Evolutionary conservation across 1,284 basidiomycete genomes (phyloP), one percentile per base, ranked within the genome.

Genomic region (Leccinum huronense): DNA sequence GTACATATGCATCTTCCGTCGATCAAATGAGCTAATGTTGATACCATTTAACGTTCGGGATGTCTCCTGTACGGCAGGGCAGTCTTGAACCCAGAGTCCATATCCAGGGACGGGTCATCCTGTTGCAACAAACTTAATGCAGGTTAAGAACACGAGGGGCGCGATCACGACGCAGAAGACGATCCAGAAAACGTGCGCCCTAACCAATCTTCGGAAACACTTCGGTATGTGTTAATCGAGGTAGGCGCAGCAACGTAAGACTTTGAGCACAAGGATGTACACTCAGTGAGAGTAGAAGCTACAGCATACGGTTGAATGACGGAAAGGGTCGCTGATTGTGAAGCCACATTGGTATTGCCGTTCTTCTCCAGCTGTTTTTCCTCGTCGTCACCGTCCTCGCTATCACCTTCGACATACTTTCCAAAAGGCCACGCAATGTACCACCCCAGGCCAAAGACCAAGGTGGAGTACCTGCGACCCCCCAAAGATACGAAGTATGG

Each of bases 341-440:
- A 48, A 23, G 65, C 23, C 8, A 70, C 77, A 58, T 75, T 76
- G 40, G 76, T 72, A 13, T 45, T 71, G 68, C 63, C 73, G 65
- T 66, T 77, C 66, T 72, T 73, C 14, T 75, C 74, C 38, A 69
- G 68, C 27, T 68, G 68, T 33, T 76, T 80, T 57, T 79, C 78
- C 48, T 81, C 83, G 48, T 84, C 81, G 5, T 77, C 77, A 19
- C 80, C 80, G 5, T 80, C 78, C 34, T 83, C 79, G 30, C 81
- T 80, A 65, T 92, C 91, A 5, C 95, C 94, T 76, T 98, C 96
- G 63, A 99, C 94, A 73, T 98, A 99, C 77, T 98, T 98, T 42
- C 94, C 97, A 75, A 99, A 99, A 1, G 97, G 97, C 97, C 97
- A 99, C 40, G 89, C 86, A 63, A 99, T 86, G 77, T 99, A 99